These are phyloP conservation scores for Wallacemonas collosoma DNA, from an alignment of 208 protist genomes.

Conservation along the genomic window DNA sequence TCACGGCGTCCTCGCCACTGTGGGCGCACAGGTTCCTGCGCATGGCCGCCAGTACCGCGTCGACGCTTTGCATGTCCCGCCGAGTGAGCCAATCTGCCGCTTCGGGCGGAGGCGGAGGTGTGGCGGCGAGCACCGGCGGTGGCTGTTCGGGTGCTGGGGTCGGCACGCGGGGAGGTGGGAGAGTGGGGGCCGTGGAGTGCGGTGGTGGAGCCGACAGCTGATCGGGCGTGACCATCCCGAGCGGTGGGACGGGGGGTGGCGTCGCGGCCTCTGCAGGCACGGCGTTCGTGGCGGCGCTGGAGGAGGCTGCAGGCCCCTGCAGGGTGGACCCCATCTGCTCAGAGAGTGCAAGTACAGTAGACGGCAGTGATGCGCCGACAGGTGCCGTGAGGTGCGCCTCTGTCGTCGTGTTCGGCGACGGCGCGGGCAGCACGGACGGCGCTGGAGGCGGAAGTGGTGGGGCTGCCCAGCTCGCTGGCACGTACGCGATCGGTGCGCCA, in stretches of 20 bases:
- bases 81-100: constrained; percentile 3
- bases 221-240: constrained; percentile 2
- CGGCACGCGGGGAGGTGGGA: background rate
- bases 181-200: background rate
- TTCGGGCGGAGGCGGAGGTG: no score
- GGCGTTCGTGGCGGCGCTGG: no score
- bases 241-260: background rate
- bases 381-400: background rate
- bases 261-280: background rate
- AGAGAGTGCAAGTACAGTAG: constrained; percentile 2
- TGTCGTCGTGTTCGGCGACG: background rate
- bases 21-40: constrained; percentile 9
- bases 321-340: background rate
- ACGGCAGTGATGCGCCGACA: background rate
- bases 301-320: background rate
- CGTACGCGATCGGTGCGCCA: constrained; percentile 13
- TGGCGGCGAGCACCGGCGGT: no score
- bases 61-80: constrained; percentile 34
- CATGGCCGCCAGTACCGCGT: constrained; percentile 32
- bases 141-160: background rate
- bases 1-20: no score
- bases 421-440: background rate
- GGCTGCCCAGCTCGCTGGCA: background rate
- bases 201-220: constrained; percentile 9
- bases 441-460: background rate